Base-by-base conservation (phyloP, 495 filamentous ascomycete genomes). In the Zalerion maritima region DNA sequence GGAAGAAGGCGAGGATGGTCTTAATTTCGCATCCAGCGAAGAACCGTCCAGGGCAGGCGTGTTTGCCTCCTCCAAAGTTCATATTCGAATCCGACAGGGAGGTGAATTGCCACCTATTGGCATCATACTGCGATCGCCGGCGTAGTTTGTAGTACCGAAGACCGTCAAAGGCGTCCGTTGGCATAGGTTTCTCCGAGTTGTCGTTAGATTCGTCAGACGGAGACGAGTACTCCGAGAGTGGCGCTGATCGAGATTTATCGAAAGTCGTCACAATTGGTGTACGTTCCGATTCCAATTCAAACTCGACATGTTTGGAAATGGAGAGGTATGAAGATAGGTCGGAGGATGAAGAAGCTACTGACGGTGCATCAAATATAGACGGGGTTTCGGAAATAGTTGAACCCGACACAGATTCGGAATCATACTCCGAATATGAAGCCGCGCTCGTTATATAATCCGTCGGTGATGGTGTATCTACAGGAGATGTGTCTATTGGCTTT, bases 31-130 rank as follows among this genome's bases (percentile, higher is more conserved):
- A 40, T n/a, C 37, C 42, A 6, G 59, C 64, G 48, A 70, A 64
- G 47, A 68, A 70, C n/a, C 65, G 49, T 10, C 65, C 65, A 2
- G 65, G 62, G 31, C 67, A 71, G 4, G 60, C 61, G 40, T 66
- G 57, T 27, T 47, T 54, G n/a, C 69, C 69, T 9, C 55, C 36
- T 2, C 69, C 69, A 34, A 71, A 73, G 29, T 55, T 52, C 22
- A 70, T 35, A 29, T 57, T 49, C 3, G 54, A 41, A 6, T 55
- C 46, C 1, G 49, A 42, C 6, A 67, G 59, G 18, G 55, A 48
- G 5, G 55, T 52, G 35, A 61, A 67, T 15, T 65, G 55, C 25
- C 55, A 40, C 6, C 36, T 38, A 9, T 53, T 50, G 6, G 49
- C 43, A 23, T 36, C 37, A 2, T 21, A 18, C 9, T 37, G 38